Evolutionary conservation across 2,329 filamentous ascomycete genomes (phyloP).

Genomic region (Colletotrichum musae): DNA sequence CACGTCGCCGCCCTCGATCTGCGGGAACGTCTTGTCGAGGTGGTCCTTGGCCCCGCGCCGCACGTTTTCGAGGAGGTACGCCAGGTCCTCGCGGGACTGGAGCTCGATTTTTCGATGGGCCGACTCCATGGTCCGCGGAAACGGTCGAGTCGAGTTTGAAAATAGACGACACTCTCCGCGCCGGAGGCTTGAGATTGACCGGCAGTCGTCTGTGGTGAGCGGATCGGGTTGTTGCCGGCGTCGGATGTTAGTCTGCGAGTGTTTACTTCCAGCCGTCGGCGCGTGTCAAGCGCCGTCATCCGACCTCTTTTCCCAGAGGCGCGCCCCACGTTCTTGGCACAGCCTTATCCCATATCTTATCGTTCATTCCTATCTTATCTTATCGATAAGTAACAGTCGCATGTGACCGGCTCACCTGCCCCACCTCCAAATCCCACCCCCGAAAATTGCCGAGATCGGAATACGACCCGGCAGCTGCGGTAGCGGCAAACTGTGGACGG

Average conservation of each 20-base stretch:
- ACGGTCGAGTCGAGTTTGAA: too few species aligned
- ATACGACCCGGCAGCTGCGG: neutral
- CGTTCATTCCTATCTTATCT: neutral
- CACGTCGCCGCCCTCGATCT: slow-evolving; percentile 60
- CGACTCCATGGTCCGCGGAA: slow-evolving; percentile 49
- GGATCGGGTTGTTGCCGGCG: neutral
- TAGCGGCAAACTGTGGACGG: neutral
- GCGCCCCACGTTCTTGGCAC: neutral
- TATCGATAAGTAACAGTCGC: neutral
- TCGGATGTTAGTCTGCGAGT: neutral
- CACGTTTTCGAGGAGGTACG: slow-evolving; percentile 79
- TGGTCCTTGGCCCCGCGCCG: slow-evolving; percentile 77
- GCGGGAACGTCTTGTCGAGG: slow-evolving; percentile 78
- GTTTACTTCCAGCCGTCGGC: neutral
- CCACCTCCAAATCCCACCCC: neutral
- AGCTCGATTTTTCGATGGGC: slow-evolving; percentile 84
- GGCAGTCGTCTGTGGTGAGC: neutral
- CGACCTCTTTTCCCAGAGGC: neutral
- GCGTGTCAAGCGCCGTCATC: slow-evolving; percentile 4
- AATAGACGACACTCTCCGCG: too few species aligned
- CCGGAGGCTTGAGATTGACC: neutral
- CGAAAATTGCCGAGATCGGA: slow-evolving; percentile 35
- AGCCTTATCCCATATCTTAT: neutral
- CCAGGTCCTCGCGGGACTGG: slow-evolving; percentile 80
- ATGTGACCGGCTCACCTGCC: neutral